phyloP scores from a whole-genome alignment of 352 stramenopile species.

The Phytopythium kandeliae region DNA sequence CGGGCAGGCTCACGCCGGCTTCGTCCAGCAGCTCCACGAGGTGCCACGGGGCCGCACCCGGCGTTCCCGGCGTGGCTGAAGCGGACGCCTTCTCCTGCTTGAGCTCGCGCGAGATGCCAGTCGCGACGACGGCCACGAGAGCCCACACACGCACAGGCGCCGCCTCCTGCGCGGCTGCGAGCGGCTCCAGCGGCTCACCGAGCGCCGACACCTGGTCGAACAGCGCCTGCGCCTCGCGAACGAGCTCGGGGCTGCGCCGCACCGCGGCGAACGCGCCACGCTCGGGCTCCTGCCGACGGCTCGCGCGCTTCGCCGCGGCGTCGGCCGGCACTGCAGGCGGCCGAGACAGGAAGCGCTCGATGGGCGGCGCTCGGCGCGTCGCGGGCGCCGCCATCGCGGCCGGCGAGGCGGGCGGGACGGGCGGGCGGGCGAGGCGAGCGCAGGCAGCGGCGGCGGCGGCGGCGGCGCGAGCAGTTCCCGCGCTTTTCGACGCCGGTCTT shows the following conservation, averaged over 20 bases:
- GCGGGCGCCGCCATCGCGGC: slow-evolving; percentile 1
- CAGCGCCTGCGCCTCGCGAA: slow-evolving; percentile 27
- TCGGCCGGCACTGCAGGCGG: background rate
- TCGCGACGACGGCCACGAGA: slow-evolving; percentile 41
- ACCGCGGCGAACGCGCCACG: slow-evolving; percentile 18
- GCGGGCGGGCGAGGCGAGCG: background rate
- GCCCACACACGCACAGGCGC: slow-evolving; percentile 23
- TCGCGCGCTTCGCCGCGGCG: slow-evolving; percentile 1
- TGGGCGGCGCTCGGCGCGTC: background rate
- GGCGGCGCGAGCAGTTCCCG: slow-evolving; percentile 15
- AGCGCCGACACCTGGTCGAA: slow-evolving; percentile 34
- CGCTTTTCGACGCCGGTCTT: slow-evolving; percentile 19
- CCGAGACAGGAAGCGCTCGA: background rate
- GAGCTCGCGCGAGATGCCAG: slow-evolving; percentile 33
- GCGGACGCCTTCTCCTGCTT: slow-evolving; percentile 16
- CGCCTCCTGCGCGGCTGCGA: slow-evolving; percentile 10
- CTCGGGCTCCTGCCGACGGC: slow-evolving; percentile 15
- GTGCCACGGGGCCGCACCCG: slow-evolving; percentile 15
- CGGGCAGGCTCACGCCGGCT: slow-evolving; percentile 46
- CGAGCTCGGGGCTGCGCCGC: slow-evolving; percentile 14
- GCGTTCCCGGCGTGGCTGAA: background rate
- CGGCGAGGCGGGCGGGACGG: background rate
- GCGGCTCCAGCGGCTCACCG: slow-evolving; percentile 6
- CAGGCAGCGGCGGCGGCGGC: no score
- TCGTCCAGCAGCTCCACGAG: slow-evolving; percentile 38